Conservation (phyloP, 345 rosid genomes). For the Passiflora organensis region DNA sequence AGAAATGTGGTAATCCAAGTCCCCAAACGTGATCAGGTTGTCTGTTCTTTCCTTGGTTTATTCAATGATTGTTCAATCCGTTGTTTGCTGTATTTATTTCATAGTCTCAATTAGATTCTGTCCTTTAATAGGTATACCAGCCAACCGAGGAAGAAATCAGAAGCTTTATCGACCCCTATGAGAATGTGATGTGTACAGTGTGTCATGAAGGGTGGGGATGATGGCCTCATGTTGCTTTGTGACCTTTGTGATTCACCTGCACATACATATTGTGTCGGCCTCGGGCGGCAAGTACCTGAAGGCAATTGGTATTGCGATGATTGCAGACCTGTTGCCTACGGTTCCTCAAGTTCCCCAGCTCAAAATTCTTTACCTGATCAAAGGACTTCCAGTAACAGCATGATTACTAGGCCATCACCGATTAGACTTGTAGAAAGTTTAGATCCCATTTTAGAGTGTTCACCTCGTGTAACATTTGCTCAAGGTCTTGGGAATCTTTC, state of each 20-base stretch:
- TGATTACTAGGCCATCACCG: slow-evolving; percentile 48
- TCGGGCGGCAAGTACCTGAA: slow-evolving; percentile 88
- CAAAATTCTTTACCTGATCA: slow-evolving; percentile 48
- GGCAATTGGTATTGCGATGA: slow-evolving; percentile 99
- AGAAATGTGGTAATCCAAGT: slow-evolving; percentile 64
- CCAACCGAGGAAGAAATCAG: slow-evolving; percentile 97
- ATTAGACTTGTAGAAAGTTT: slow-evolving; percentile 37
- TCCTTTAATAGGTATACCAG: slow-evolving; percentile 71
- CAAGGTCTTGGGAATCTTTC: slow-evolving; percentile 45
- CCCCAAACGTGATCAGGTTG: slow-evolving; percentile 93
- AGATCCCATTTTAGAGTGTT: slow-evolving; percentile 39
- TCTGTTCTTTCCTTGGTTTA: slow-evolving; percentile 10
- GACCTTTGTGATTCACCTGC: slow-evolving; percentile 98
- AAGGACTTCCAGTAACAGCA: slow-evolving; percentile 35
- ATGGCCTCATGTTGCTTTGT: slow-evolving; percentile 93
- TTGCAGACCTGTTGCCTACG: slow-evolving; percentile 80
- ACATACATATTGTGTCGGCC: slow-evolving; percentile 96
- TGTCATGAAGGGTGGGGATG: slow-evolving; percentile 97
- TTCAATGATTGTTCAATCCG: slow-evolving; percentile 1
- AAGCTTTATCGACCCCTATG: slow-evolving; percentile 89
- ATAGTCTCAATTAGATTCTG: slow-evolving; percentile 14
- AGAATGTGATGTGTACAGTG: slow-evolving; percentile 85
- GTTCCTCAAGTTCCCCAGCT: slow-evolving; percentile 58
- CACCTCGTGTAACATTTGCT: slow-evolving; percentile 44
- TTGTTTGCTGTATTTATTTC: slow-evolving; percentile 7